Percentiles rank a stretch among this genome's conserved stretches.
These are phyloP conservation scores for Crotalaria pallida DNA, from an alignment of 306 rosid species.

Conservation along the genomic window DNA sequence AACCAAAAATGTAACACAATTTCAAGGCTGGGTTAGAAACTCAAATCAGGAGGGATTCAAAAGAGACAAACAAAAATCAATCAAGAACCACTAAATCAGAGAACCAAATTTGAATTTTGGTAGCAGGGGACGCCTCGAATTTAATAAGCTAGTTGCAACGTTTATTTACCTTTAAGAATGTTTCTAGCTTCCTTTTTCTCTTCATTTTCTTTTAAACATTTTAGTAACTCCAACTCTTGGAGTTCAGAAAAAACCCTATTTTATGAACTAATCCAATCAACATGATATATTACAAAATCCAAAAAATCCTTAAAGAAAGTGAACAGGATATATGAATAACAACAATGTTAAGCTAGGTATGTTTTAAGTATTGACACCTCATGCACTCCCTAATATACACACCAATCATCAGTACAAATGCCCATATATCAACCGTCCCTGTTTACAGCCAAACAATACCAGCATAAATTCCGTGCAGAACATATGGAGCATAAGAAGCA, in stretches of 20 bases:
- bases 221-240: not conserved
- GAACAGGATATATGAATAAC: not conserved
- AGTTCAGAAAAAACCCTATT: not conserved
- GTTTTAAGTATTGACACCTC: conserved; percentile 20
- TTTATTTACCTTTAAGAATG: not conserved
- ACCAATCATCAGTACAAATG: conserved; percentile 8
- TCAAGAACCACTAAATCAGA: conserved; percentile 3
- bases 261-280: conserved; percentile 19
- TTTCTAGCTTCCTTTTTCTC: not conserved
- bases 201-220: not conserved
- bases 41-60: conserved; percentile 16
- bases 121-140: not conserved
- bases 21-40: conserved; percentile 4
- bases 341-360: conserved; percentile 7
- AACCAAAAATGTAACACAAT: no score
- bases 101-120: conserved; percentile 3
- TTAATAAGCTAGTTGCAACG: conserved; percentile 3
- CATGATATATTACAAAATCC: not conserved
- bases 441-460: conserved; percentile 22
- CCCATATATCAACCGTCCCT: conserved; percentile 2
- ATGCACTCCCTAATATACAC: conserved; percentile 29
- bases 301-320: not conserved
- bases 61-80: conserved; percentile 14
- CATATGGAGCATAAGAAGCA: conserved; percentile 5
- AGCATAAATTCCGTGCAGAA: not conserved